Evolutionary conservation across 306 rosid genomes (phyloP).

Genomic region (Vigna nakashimae): DNA sequence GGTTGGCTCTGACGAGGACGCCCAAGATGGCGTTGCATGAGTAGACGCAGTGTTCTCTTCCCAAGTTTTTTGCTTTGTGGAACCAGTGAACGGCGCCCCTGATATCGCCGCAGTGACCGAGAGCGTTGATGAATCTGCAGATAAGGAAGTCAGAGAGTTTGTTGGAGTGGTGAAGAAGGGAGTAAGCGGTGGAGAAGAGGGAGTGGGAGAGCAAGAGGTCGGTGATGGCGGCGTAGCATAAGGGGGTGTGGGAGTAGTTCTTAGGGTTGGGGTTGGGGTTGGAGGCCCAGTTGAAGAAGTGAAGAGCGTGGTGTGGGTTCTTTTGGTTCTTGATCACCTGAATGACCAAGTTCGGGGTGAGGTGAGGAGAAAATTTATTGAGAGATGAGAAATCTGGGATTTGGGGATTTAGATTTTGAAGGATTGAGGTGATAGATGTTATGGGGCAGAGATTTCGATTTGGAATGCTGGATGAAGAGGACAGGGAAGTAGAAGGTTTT

Average conservation of each 20-base stretch:
- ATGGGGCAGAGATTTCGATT: slow-evolving; percentile 39
- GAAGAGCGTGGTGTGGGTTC: slow-evolving; percentile 41
- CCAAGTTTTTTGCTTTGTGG: slow-evolving; percentile 47
- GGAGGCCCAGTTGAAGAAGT: slow-evolving; percentile 55
- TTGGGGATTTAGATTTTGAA: slow-evolving; percentile 51
- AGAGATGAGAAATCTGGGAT: slow-evolving; percentile 47
- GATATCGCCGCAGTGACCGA: slow-evolving; percentile 50
- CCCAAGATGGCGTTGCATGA: slow-evolving; percentile 56
- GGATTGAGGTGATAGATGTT: slow-evolving; percentile 48
- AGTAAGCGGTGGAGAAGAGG: slow-evolving; percentile 55
- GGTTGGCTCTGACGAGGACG: slow-evolving; percentile 57
- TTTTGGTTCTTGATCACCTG: slow-evolving; percentile 33
- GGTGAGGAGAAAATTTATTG: slow-evolving; percentile 33
- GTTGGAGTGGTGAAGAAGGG: slow-evolving; percentile 50
- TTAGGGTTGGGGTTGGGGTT: slow-evolving; percentile 43
- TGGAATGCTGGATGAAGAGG: neutral
- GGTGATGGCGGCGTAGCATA: slow-evolving; percentile 47
- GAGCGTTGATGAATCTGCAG: slow-evolving; percentile 52
- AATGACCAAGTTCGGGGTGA: slow-evolving; percentile 41
- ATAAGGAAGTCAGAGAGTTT: slow-evolving; percentile 48
- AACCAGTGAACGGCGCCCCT: slow-evolving; percentile 66
- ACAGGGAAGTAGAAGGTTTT: slow-evolving; percentile 1
- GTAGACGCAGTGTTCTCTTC: slow-evolving; percentile 45
- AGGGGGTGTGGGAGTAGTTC: slow-evolving; percentile 31
- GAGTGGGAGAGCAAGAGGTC: slow-evolving; percentile 52